phyloP scores from a whole-genome alignment of 169 alveolate genomes.

The Cryptosporidium bovis region DNA sequence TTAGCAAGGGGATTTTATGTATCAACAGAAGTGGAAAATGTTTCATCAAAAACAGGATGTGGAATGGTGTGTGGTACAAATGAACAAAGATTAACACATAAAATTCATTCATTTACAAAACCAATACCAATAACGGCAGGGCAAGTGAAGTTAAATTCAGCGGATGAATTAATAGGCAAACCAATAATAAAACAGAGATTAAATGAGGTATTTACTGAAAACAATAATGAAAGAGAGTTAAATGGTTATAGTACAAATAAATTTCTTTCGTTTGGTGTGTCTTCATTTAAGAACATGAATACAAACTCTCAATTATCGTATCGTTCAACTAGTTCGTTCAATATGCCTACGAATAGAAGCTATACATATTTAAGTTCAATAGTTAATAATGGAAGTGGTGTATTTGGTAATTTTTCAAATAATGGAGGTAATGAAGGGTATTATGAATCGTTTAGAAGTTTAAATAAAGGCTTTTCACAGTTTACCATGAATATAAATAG shows the following conservation, averaged over 20 bases:
- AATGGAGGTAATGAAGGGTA: too few species aligned
- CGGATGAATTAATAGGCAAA: constrained; percentile 67
- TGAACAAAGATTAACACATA: constrained; percentile 62
- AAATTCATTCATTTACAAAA: constrained; percentile 39
- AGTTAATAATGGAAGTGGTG: constrained; percentile 4
- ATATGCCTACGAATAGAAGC: constrained; percentile 51
- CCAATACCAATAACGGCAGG: constrained; percentile 62
- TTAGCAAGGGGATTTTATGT: constrained; percentile 59
- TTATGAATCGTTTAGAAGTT: too few species aligned
- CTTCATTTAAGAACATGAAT: constrained; percentile 19
- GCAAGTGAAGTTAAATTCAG: constrained; percentile 48
- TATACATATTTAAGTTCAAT: constrained; percentile 56
- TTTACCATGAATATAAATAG: neutral
- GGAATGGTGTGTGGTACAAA: constrained; percentile 39
- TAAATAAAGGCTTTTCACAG: too few species aligned
- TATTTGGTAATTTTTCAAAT: neutral
- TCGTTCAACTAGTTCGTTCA: constrained; percentile 18
- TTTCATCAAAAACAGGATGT: constrained; percentile 23
- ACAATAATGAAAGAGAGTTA: neutral
- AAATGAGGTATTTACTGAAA: constrained; percentile 2
- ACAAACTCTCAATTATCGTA: constrained; percentile 2
- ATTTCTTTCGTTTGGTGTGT: constrained; percentile 49
- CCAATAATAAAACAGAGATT: constrained; percentile 63
- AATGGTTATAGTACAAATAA: constrained; percentile 13
- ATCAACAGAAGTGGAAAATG: constrained; percentile 41